Evolutionary conservation across 2,329 filamentous ascomycete species (phyloP), one percentile per base, ranked within the genome.

Genomic region (Cercospora berteroae): DNA sequence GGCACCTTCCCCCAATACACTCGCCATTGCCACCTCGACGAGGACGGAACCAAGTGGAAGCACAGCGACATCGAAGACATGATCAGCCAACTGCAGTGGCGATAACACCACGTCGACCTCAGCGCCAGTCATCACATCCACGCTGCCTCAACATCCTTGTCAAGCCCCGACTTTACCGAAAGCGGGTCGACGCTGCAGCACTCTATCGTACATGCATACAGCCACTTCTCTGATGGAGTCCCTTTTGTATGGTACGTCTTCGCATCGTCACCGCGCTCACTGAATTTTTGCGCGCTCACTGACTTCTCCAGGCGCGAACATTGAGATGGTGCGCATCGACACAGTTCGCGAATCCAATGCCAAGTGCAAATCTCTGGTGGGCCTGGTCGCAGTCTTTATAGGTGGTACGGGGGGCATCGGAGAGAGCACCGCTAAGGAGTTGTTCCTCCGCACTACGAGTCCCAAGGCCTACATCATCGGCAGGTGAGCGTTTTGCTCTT

Each of bases 381-480:
- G 72, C n/a, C 69, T 79, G 27, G 78, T 80, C 36, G 72, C 69
- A 27, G 72, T 79, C 27, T 80, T 79, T 68, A 77, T 83, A 5
- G 81, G 81, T 18, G 81, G 80, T 42, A 83, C 81, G 16, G 74
- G 74, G 5, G 81, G 81, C 29, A 82, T 83, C 60, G 80, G 80
- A 29, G 77, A 80, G 69, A 79, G 76, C 66, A 83, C 81, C 16
- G 78, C 79, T 0, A 78, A 76, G 50, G 81, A 82, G 68, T 72
- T 83, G 36, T 82, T 81, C 56, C 73, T 78, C 23, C 76, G 78
- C 18, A 78, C 80, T 1, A 74, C 69, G 13, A 72, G 75, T 18
- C 81, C 81, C 6, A 75, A 75, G 57, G 75, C 81, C 36, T 83
- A 83, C 65, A 79, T 83, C 13, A 68, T 83, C 63, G 81, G 81